Conservation (phyloP, 495 filamentous ascomycete species). For the Hypomontagnella monticulosa region DNA sequence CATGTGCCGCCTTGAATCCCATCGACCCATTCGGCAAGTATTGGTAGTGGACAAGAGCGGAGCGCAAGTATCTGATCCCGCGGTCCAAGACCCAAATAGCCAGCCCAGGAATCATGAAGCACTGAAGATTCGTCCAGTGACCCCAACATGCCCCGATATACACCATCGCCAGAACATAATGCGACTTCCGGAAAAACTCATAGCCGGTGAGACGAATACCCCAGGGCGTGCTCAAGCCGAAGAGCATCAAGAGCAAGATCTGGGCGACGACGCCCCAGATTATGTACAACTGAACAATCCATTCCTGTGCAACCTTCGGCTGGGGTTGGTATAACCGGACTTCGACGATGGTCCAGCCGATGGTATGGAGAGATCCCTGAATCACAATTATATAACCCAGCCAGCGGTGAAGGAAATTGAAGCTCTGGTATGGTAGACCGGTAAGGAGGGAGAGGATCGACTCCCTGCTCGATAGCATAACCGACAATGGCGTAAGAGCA, state of each 20-base stretch:
- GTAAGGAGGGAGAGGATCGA: slow-evolving; percentile 69
- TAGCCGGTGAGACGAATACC: slow-evolving; percentile 70
- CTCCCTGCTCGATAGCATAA: slow-evolving; percentile 68
- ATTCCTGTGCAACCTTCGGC: slow-evolving; percentile 61
- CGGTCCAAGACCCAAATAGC: slow-evolving; percentile 67
- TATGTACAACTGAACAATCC: slow-evolving; percentile 65
- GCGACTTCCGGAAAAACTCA: slow-evolving; percentile 71
- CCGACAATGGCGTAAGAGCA: slow-evolving; percentile 70
- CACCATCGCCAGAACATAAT: slow-evolving; percentile 70
- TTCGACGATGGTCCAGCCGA: slow-evolving; percentile 72
- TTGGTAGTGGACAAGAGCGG: slow-evolving; percentile 63
- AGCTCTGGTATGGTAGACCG: slow-evolving; percentile 72
- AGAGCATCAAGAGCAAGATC: slow-evolving; percentile 64
- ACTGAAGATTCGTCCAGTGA: slow-evolving; percentile 69
- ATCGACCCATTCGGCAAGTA: slow-evolving; percentile 48
- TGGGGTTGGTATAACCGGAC: slow-evolving; percentile 71
- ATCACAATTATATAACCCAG: slow-evolving; percentile 70
- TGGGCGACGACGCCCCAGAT: slow-evolving; percentile 73
- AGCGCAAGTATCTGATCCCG: slow-evolving; percentile 58
- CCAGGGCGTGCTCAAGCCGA: slow-evolving; percentile 62
- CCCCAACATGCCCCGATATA: slow-evolving; percentile 75
- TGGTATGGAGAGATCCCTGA: slow-evolving; percentile 69
- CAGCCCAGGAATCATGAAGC: slow-evolving; percentile 70
- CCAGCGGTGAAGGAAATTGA: slow-evolving; percentile 77
- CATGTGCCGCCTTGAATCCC: slow-evolving; percentile 61